Evolutionary conservation across 2,329 filamentous ascomycete species (phyloP).

Genomic region (Sclerotinia minor): DNA sequence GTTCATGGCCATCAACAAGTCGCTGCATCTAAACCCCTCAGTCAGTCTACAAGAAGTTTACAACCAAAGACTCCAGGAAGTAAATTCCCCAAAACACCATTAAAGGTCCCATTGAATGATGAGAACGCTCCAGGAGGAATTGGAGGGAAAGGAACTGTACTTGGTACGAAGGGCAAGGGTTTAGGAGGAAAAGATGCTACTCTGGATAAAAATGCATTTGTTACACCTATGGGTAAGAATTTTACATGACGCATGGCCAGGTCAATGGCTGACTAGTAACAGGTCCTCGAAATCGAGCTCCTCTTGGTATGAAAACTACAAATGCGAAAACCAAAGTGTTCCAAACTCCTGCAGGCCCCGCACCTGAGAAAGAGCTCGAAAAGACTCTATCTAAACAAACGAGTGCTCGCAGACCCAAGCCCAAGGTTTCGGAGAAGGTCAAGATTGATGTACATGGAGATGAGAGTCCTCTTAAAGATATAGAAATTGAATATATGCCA

Average conservation of each 20-base stretch:
- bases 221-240: slow-evolving; percentile 73
- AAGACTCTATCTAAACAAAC: slow-evolving; percentile 59
- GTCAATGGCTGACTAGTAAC: neutral
- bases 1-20: slow-evolving; percentile 72
- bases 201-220: slow-evolving; percentile 61
- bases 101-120: slow-evolving; percentile 75
- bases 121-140: slow-evolving; percentile 70
- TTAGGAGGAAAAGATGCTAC: slow-evolving; percentile 53
- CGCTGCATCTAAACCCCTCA: slow-evolving; percentile 69
- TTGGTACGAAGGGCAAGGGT: slow-evolving; percentile 49
- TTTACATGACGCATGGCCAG: slow-evolving; percentile 43
- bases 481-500: slow-evolving; percentile 86
- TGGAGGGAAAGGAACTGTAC: slow-evolving; percentile 56
- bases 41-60: slow-evolving; percentile 61
- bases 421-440: slow-evolving; percentile 53
- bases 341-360: slow-evolving; percentile 65
- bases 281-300: slow-evolving; percentile 67
- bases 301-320: slow-evolving; percentile 91
- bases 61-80: slow-evolving; percentile 77
- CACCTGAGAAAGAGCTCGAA: slow-evolving; percentile 58
- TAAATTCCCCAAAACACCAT: slow-evolving; percentile 77
- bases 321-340: slow-evolving; percentile 79
- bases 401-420: slow-evolving; percentile 57
- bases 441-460: slow-evolving; percentile 65
- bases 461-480: slow-evolving; percentile 53